A percentile compares a stretch with the other conserved stretches of the same genome.
These are phyloP conservation scores for Schoenoplectus tabernaemontani DNA, from an alignment of 202 grass and related monocot genomes.

Conservation along the genomic window DNA sequence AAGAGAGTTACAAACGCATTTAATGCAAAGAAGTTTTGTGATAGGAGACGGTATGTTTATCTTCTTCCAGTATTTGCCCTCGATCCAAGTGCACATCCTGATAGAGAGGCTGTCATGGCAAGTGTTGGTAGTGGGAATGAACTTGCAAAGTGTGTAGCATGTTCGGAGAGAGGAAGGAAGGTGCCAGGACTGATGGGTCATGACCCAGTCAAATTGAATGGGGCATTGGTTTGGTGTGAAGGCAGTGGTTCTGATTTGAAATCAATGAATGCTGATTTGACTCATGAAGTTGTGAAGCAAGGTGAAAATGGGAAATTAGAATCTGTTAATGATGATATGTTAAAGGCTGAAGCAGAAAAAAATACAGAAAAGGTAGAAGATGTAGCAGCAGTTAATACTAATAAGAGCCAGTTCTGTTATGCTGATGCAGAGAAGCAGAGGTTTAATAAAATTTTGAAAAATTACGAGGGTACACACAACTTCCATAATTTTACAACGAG, in stretches of 20 bases:
- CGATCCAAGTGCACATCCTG: slow-evolving; percentile 59
- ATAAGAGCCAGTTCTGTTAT: slow-evolving; percentile 42
- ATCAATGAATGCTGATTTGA: background rate
- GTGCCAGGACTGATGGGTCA: slow-evolving; percentile 53
- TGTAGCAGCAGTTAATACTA: slow-evolving; percentile 16
- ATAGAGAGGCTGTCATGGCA: slow-evolving; percentile 70
- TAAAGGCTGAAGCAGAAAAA: slow-evolving; percentile 20
- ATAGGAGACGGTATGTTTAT: slow-evolving; percentile 78
- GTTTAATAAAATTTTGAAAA: slow-evolving; percentile 59
- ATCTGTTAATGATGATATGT: slow-evolving; percentile 11
- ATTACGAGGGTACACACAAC: slow-evolving; percentile 91
- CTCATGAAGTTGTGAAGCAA: background rate
- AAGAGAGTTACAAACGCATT: slow-evolving; percentile 78
- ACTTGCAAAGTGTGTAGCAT: slow-evolving; percentile 67
- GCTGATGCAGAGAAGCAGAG: slow-evolving; percentile 49
- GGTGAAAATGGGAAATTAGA: slow-evolving; percentile 23
- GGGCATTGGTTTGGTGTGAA: slow-evolving; percentile 7
- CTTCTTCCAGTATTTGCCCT: slow-evolving; percentile 80
- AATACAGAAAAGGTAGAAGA: slow-evolving; percentile 18
- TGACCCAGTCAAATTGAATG: slow-evolving; percentile 26
- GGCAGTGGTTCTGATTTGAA: slow-evolving; percentile 5
- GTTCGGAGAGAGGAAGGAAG: slow-evolving; percentile 88
- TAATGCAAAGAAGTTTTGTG: slow-evolving; percentile 92
- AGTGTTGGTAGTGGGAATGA: slow-evolving; percentile 60
- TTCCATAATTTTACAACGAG: slow-evolving; percentile 96